Evolutionary conservation across 192 early-diverging fungal genomes (phyloP).

Genomic region (Coemansia sp.): DNA sequence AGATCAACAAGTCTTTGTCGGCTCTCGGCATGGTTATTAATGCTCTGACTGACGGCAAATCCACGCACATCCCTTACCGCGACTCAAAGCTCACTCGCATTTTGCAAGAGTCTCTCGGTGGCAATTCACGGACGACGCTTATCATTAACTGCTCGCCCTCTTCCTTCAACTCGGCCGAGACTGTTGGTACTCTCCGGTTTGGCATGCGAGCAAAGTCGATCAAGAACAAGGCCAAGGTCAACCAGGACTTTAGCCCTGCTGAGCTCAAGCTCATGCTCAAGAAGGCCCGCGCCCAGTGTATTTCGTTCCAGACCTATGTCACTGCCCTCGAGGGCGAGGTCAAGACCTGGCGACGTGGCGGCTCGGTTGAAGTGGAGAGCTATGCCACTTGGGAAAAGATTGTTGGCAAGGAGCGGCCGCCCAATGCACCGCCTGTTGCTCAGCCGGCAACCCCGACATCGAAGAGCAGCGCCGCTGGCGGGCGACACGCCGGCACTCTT

Average conservation of each 20-base stretch:
- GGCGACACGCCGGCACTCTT: constrained; percentile 23
- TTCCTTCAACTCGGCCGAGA: constrained; percentile 97
- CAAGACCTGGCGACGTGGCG: constrained; percentile 84
- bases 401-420: constrained; percentile 28
- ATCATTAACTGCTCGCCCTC: constrained; percentile 99
- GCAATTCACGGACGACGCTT: constrained; percentile 98
- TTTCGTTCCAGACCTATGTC: constrained; percentile 83
- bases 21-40: constrained; percentile 99
- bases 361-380: constrained; percentile 62
- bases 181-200: constrained; percentile 90
- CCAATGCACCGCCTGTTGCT: constrained; percentile 13
- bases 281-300: constrained; percentile 79
- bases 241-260: constrained; percentile 90
- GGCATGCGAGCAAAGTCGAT: constrained; percentile 99
- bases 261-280: constrained; percentile 96
- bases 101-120: constrained; percentile 98
- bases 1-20: constrained; percentile 98
- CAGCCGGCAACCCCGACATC: constrained; percentile 25
- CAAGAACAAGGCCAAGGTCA: constrained; percentile 99
- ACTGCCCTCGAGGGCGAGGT: constrained; percentile 86
- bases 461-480: constrained; percentile 23
- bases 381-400: constrained; percentile 56
- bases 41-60: constrained; percentile 97
- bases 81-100: constrained; percentile 99
- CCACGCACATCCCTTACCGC: constrained; percentile 96